Evolutionary conservation across 768 basidiomycete species (phyloP).

Genomic region (Kwoniella dendrophila): DNA sequence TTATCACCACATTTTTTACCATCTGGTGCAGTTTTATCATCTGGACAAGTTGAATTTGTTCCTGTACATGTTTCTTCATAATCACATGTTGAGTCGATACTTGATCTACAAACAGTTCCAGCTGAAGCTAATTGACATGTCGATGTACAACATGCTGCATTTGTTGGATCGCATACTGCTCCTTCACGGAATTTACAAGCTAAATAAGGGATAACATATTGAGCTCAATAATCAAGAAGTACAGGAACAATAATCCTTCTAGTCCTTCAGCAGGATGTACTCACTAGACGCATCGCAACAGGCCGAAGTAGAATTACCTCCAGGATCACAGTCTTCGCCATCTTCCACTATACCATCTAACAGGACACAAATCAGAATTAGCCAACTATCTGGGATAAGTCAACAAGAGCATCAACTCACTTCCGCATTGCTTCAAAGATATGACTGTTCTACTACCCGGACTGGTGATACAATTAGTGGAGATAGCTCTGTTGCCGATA

Average conservation of each 20-base stretch:
- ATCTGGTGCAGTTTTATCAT: slow-evolving; percentile 66
- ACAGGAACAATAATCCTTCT: too few species aligned
- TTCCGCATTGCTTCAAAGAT: slow-evolving; percentile 51
- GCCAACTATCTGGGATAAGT: not conserved
- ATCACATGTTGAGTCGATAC: slow-evolving; percentile 71
- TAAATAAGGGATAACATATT: slow-evolving; percentile 40
- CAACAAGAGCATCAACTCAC: slow-evolving; percentile 25
- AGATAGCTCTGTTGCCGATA: slow-evolving; percentile 61
- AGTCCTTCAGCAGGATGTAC: slow-evolving; percentile 17
- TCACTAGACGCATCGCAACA: slow-evolving; percentile 74
- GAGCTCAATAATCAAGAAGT: not conserved
- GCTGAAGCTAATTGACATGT: slow-evolving; percentile 67
- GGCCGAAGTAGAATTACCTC: slow-evolving; percentile 59
- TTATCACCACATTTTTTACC: slow-evolving; percentile 62
- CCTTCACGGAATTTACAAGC: slow-evolving; percentile 63
- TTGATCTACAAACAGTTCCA: slow-evolving; percentile 70
- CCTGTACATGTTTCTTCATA: slow-evolving; percentile 74
- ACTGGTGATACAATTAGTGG: slow-evolving; percentile 70
- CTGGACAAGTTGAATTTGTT: slow-evolving; percentile 70
- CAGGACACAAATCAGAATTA: not conserved
- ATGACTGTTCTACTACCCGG: slow-evolving; percentile 58
- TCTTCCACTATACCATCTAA: slow-evolving; percentile 55
- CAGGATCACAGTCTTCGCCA: slow-evolving; percentile 88
- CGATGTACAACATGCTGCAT: slow-evolving; percentile 72
- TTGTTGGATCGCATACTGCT: slow-evolving; percentile 77